Conservation (phyloP, 352 stramenopile genomes). For the Phytophthora kernoviae region DNA sequence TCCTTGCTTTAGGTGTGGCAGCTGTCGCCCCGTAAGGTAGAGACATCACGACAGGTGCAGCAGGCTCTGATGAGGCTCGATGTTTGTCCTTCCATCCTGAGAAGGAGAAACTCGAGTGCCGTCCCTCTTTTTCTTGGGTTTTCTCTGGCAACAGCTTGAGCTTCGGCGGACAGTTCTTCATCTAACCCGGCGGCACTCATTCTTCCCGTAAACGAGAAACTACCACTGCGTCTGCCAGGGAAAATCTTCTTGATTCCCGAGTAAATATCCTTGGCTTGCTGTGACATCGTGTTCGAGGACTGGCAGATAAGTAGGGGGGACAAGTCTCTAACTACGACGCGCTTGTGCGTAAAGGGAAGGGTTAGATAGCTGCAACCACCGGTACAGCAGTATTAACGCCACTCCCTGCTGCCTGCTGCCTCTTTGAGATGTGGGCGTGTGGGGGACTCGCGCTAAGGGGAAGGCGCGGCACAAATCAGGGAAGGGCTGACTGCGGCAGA, state of each 20-base stretch:
- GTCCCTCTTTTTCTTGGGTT: constrained; percentile 51
- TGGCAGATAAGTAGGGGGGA: no score
- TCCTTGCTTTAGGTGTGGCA: constrained; percentile 35
- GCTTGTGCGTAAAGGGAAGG: no score
- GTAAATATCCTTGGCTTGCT: constrained; percentile 82
- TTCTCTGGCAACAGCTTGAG: constrained; percentile 33
- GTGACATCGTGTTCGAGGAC: constrained; percentile 53
- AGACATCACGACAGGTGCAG: constrained; percentile 40
- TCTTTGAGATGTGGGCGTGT: constrained; percentile 35
- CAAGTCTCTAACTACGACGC: no score
- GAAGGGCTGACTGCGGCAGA: background rate
- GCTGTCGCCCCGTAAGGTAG: constrained; percentile 41
- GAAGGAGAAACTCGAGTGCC: constrained; percentile 60
- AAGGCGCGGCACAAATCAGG: constrained; percentile 35
- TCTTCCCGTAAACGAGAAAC: constrained; percentile 53
- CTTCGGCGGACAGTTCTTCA: constrained; percentile 40
- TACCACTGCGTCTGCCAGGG: constrained; percentile 49
- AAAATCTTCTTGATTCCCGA: constrained; percentile 85
- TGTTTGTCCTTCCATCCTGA: constrained; percentile 56
- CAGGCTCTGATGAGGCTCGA: constrained; percentile 30
- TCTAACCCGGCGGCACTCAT: constrained; percentile 25
- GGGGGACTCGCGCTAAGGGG: constrained; percentile 5
- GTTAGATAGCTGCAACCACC: no score
- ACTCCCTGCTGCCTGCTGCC: no score
- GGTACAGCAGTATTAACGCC: no score